Base-by-base conservation (phyloP, 192 early-diverging fungal genomes). In the Coemansia sp. region DNA sequence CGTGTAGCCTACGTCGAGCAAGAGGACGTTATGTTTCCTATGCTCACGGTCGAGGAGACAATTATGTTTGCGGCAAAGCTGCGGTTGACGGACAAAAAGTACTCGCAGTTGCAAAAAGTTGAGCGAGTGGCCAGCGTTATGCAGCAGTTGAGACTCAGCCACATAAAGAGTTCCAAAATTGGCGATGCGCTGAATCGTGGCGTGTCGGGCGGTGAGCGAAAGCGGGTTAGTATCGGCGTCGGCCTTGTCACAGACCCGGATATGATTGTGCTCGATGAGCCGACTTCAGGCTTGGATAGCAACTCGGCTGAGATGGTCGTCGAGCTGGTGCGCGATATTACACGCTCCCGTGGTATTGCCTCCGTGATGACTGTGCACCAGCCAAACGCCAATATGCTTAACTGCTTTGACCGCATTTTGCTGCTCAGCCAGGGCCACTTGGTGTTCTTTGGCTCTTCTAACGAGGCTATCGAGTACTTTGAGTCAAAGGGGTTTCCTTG, bases 321-420 rank as follows among this genome's bases (percentile, higher is more conserved):
- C n/a, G 94, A 96, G 78, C 90, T 88, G 32, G 86, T 96, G 33
- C 90, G 92, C 9, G 87, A 87, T 5, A 74, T 98, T 62, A 94
- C 94, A 1, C 71, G 87, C 30, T 85, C 83, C n/a, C 90, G 91
- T 62, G 86, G 92, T 28, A 89, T 93, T 3, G 92, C 93, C 3
- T 89, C 96, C 14, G 83, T 98, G 14, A 91, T 94, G 72, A 98
- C 96, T 3, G 96, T 98, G 52, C 96, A 98, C 76, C 96, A 98
- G 73, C 96, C 96, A 35, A 88, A 95, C 59, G 90, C 91, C 32
- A 94, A 96, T 68, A 95, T 98, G 73, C 93, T 94, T 67, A 86
- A 88, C 2, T 81, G 95, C 62, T 98, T 98, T 81, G 96, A 98
- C 79, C 88, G 94, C 47, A 74, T 96, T 19, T 81, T 98, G 26